These are phyloP conservation scores for Colletotrichum falcatum DNA, from an alignment of 2,329 filamentous ascomycete genomes.

Conservation along the genomic window DNA sequence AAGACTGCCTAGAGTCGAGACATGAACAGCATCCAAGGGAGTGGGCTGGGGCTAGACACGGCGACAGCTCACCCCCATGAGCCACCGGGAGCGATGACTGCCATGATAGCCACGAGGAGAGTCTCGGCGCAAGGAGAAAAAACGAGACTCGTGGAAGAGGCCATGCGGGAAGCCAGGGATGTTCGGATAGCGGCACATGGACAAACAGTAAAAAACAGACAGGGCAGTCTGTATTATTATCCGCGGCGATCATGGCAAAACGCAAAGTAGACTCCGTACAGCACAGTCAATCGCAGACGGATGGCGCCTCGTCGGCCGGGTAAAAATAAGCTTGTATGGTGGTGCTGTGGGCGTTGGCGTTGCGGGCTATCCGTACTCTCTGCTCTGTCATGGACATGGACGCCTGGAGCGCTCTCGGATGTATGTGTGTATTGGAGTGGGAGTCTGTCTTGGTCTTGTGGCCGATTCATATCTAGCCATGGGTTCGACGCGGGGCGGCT, in stretches of 20 bases:
- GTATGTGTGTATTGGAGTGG: neutral
- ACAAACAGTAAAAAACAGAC: constrained; percentile 7
- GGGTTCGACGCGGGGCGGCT: neutral
- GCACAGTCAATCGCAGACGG: neutral
- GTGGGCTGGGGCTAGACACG: constrained; percentile 17
- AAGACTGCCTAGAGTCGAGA: neutral
- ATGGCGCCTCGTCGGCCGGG: constrained; percentile 7
- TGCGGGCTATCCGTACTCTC: no score
- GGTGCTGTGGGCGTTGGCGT: neutral
- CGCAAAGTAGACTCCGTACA: no score
- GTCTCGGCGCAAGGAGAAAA: neutral
- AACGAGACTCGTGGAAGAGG: constrained; percentile 6
- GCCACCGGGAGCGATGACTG: neutral
- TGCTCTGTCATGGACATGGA: neutral
- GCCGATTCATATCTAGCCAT: constrained; percentile 13
- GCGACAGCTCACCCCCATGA: constrained; percentile 18
- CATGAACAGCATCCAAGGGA: constrained; percentile 29
- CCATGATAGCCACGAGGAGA: neutral
- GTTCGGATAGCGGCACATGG: constrained; percentile 1
- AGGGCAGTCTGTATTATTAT: neutral
- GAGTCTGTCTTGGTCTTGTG: no score
- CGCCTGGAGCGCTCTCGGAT: neutral
- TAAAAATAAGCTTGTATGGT: neutral
- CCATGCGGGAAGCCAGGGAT: constrained; percentile 29
- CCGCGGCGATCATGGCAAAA: neutral